Percentiles rank a stretch among this genome's conserved stretches.
Conservation (phyloP, 192 early-diverging fungal genomes). For the Coemansia sp. region DNA sequence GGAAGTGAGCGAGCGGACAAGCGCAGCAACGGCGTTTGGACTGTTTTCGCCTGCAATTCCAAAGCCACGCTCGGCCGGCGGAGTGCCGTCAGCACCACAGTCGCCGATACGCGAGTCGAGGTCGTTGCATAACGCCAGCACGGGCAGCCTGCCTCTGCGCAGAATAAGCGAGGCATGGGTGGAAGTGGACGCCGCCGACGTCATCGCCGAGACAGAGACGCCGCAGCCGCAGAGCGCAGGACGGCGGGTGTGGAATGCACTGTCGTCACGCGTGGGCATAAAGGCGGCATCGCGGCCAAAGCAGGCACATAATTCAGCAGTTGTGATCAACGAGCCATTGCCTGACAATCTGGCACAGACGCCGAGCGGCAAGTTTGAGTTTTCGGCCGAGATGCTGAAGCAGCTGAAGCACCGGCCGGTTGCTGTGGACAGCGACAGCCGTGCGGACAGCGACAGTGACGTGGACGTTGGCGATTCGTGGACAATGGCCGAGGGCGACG, state of each 20-base stretch:
- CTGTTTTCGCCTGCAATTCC: conserved; percentile 1
- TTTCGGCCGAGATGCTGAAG: conserved; percentile 33
- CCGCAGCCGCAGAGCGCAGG: conserved; percentile 11
- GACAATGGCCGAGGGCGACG: conserved; percentile 28
- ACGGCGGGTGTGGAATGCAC: conserved; percentile 19
- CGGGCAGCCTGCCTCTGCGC: conserved; percentile 5
- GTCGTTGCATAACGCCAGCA: conserved; percentile 4
- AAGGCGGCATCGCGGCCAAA: background rate
- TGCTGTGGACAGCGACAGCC: background rate
- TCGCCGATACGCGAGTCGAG: background rate
- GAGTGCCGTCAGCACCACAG: background rate
- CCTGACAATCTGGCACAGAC: conserved; percentile 29
- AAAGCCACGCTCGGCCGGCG: background rate
- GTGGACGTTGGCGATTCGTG: conserved; percentile 15
- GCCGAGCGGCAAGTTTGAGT: conserved; percentile 35
- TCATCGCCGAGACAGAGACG: background rate
- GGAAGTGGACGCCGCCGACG: background rate
- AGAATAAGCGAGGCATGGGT: background rate
- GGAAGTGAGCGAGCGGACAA: background rate
- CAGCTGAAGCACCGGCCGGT: conserved; percentile 16
- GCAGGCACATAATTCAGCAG: background rate
- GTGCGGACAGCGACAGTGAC: conserved; percentile 7
- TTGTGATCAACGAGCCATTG: conserved; percentile 46
- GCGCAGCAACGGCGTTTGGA: conserved; percentile 4
- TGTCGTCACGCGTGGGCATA: conserved; percentile 5